Conservation (phyloP, 306 rosid genomes). For the Prunus dulcis region DNA sequence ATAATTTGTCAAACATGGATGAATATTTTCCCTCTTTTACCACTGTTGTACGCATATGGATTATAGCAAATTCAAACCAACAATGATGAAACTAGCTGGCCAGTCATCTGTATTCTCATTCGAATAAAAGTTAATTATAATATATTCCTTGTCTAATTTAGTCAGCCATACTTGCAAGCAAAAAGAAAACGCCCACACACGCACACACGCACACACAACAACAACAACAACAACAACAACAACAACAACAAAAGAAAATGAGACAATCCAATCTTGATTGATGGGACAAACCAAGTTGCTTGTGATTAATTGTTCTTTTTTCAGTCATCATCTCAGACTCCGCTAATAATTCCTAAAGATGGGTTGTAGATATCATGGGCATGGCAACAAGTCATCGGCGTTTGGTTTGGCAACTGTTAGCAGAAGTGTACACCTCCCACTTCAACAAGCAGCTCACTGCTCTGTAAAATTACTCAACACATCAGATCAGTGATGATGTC, state of each 20-base stretch:
- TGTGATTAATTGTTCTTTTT: neutral
- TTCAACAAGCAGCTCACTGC: constrained; percentile 3
- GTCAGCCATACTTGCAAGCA: neutral
- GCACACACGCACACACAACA: neutral
- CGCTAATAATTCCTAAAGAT: neutral
- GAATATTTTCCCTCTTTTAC: neutral
- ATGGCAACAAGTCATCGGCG: neutral
- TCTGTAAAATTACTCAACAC: constrained; percentile 7
- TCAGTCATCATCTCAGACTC: neutral
- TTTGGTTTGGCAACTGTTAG: neutral
- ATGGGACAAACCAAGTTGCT: constrained; percentile 2
- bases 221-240: neutral
- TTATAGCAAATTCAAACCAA: neutral
- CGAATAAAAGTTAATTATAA: no score
- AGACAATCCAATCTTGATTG: neutral
- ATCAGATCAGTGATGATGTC: constrained; percentile 11
- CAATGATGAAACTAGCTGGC: neutral
- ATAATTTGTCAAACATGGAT: neutral
- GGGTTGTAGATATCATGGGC: neutral
- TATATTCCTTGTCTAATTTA: neutral
- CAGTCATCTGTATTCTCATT: neutral
- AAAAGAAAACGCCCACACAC: neutral
- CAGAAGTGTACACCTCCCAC: neutral
- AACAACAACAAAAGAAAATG: neutral
- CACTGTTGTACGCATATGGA: neutral